Conservation (phyloP, 768 basidiomycete species). For the Lyophyllum atratum region DNA sequence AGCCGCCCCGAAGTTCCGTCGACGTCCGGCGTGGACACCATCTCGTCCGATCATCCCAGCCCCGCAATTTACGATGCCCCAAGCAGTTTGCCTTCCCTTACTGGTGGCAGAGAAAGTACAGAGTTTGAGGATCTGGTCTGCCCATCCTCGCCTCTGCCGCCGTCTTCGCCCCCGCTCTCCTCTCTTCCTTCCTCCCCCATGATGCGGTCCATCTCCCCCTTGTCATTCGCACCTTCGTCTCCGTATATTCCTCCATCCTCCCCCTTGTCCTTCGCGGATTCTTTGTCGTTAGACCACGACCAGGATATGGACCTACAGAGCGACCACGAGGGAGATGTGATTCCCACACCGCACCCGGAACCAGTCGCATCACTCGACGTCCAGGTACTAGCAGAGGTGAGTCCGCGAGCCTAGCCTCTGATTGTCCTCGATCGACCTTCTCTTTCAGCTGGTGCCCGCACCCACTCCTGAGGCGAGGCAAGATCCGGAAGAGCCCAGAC, state of each 20-base stretch:
- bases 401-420: background rate
- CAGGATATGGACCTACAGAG: conserved; percentile 4
- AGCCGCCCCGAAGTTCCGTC: conserved; percentile 17
- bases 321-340: conserved; percentile 11
- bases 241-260: conserved; percentile 26
- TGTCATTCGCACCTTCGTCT: conserved; percentile 19
- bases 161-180: conserved; percentile 48
- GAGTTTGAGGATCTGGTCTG: conserved; percentile 25
- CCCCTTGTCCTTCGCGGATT: conserved; percentile 11
- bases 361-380: background rate
- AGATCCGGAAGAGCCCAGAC: background rate
- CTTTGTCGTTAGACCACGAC: conserved; percentile 8
- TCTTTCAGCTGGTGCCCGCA: background rate
- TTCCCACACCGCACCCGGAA: background rate
- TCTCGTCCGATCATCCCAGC: conserved; percentile 9
- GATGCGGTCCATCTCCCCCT: conserved; percentile 36
- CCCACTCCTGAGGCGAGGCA: background rate
- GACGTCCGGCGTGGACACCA: conserved; percentile 9
- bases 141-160: conserved; percentile 28
- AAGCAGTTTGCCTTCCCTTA: conserved; percentile 26
- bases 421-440: background rate
- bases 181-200: conserved; percentile 36
- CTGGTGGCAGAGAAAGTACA: conserved; percentile 33
- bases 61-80: conserved; percentile 4
- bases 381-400: background rate